Evolutionary conservation across 2,329 filamentous ascomycete species (phyloP).

Genomic region (Raffaelea deltoideospora): DNA sequence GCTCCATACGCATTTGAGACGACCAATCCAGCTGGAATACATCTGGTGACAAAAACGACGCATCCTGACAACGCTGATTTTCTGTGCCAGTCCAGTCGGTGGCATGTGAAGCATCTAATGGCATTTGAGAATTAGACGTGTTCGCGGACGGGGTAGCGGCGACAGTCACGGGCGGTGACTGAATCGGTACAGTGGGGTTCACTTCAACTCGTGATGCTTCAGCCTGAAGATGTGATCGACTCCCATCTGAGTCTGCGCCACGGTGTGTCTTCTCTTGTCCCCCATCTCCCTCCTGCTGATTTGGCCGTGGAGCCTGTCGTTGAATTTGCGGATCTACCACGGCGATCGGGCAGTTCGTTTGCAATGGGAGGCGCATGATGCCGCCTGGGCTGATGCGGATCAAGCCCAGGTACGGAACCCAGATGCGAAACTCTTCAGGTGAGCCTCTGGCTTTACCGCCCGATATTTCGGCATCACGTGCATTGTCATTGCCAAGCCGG

Average conservation of each 20-base stretch:
- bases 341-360: background rate
- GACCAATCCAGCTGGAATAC: background rate
- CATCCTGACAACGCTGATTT: background rate
- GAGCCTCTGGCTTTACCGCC: background rate
- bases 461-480: background rate
- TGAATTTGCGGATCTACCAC: background rate
- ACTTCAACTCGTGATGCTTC: too few relatives aligned
- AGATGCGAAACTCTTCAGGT: conserved; percentile 14
- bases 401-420: conserved; percentile 26
- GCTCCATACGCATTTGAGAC: background rate
- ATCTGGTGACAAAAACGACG: background rate
- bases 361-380: conserved; percentile 1
- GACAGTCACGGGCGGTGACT: too few relatives aligned
- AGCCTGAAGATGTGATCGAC: background rate
- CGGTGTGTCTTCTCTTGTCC: background rate
- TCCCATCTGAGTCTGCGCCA: background rate
- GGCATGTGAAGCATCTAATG: background rate
- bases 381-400: conserved; percentile 17
- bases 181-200: too few relatives aligned
- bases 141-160: too few relatives aligned
- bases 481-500: background rate
- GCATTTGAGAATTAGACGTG: background rate
- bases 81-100: background rate
- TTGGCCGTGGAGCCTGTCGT: background rate
- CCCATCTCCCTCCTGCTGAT: background rate